Evolutionary conservation across 225 moss, liverwort and hornwort species (phyloP), one percentile per base, ranked within the genome.

Genomic region (Bryum argenteum): DNA sequence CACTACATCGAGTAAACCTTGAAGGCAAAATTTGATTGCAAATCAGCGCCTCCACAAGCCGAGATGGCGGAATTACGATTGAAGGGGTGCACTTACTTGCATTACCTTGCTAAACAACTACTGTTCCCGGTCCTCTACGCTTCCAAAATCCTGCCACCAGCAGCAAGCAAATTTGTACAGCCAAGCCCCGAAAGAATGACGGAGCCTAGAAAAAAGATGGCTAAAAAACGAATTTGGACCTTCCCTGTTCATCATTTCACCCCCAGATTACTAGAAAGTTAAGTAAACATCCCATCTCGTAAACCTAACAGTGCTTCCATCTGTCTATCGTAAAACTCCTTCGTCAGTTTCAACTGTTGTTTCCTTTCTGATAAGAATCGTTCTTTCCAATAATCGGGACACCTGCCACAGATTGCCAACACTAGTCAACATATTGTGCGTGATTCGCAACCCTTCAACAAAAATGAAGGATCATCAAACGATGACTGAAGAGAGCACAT

Each of bases 271-370:
- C 22, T 17, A 26, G 20, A n/a, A 6, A 24, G 13, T 18, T 66
- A 78, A 8, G 5, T 50, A 51, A 85, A 37, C 54, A 74, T 82
- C 13, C 71, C 74, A 74, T 85, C n/a, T 18, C 85, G 77, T 79
- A 89, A 78, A 44, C 95, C 91, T 61, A 91, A 37, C 4, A 88
- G 75, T 38, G 43, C 57, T 54, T 83, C 81, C 14, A 89, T 73
- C 78, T 93, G 83, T 24, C 78, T 73, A 33, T 93, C 91, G 63
- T 90, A 93, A 57, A 71, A 80, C 43, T 80, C 71, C 71, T 91
- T 93, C 2, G 88, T 81, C 33, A 90, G 86, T 67, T 85, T 84
- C 62, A 93, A 2, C 60, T 90, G 90, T 16, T 86, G 79, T 45
- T 81, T 78, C 20, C 96, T 85, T 71, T 97, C 96, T 66, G 51